Conservation (phyloP, 345 rosid genomes). For the Euphorbia lathyris region DNA sequence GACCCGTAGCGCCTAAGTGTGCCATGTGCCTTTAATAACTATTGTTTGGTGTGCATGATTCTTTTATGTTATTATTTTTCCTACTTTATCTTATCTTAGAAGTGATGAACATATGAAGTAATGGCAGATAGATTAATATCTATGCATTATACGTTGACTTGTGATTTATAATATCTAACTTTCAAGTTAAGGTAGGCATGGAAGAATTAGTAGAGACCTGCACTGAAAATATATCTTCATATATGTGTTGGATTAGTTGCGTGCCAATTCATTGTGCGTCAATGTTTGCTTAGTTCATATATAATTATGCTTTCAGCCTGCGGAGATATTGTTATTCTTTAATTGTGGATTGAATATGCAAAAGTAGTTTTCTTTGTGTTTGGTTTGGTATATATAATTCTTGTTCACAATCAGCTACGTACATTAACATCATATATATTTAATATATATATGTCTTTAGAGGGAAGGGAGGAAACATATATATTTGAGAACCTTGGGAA, state of each 20-base stretch:
- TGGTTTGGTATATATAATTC: background rate
- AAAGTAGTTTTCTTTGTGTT: background rate
- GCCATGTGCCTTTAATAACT: no score
- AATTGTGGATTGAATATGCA: background rate
- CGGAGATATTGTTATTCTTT: background rate
- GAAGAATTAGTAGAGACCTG: constrained; percentile 1
- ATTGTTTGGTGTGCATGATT: no score
- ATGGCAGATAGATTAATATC: background rate
- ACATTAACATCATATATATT: no score
- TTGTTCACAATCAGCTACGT: no score
- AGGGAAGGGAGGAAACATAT: no score
- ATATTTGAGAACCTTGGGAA: no score
- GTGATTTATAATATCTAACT: background rate
- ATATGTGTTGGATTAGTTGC: background rate
- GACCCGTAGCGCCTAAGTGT: no score
- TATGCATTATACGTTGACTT: background rate
- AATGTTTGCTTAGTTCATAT: background rate
- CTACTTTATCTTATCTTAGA: background rate
- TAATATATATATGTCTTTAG: no score
- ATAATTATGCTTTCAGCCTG: background rate
- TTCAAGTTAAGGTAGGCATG: background rate
- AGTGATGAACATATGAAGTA: background rate
- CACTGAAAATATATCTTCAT: background rate
- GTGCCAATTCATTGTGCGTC: background rate
- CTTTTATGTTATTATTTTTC: background rate